phyloP scores from a whole-genome alignment of 257 asterid genomes.

The Fraxinus excelsior region DNA sequence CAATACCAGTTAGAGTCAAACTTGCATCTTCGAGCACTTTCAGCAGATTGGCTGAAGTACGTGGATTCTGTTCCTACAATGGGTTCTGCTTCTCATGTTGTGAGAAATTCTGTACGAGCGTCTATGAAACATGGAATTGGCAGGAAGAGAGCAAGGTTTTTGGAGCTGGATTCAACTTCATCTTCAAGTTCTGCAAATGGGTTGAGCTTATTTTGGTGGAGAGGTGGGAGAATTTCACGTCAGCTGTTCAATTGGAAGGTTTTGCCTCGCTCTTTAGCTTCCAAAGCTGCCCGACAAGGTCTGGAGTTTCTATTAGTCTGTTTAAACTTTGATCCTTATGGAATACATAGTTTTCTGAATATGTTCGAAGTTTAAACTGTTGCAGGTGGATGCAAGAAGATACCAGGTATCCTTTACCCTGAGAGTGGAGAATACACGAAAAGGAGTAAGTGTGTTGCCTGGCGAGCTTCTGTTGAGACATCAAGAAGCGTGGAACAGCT shows the following conservation, averaged over 20 bases:
- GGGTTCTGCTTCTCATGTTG: conserved; percentile 77
- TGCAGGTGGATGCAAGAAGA: conserved; percentile 86
- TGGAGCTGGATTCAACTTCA: conserved; percentile 46
- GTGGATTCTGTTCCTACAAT: conserved; percentile 72
- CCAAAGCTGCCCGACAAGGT: conserved; percentile 98
- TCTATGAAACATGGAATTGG: conserved; percentile 61
- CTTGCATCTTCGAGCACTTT: conserved; percentile 73
- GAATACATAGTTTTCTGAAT: conserved; percentile 26
- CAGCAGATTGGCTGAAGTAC: conserved; percentile 83
- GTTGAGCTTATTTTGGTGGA: conserved; percentile 88
- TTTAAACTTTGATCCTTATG: conserved; percentile 20
- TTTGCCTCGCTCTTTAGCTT: conserved; percentile 74
- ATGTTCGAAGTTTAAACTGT: conserved; percentile 25
- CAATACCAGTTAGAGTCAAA: conserved; percentile 81
- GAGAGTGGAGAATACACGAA: conserved; percentile 81
- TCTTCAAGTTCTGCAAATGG: conserved; percentile 67
- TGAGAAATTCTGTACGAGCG: conserved; percentile 54
- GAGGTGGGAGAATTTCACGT: conserved; percentile 92
- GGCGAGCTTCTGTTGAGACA: conserved; percentile 96
- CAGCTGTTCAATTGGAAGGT: conserved; percentile 76
- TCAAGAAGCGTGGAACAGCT: conserved; percentile 82
- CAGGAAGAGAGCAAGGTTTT: conserved; percentile 56
- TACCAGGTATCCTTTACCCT: conserved; percentile 76
- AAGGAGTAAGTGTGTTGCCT: conserved; percentile 70
- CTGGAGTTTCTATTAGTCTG: conserved; percentile 24